Evolutionary conservation across 352 stramenopile species (phyloP).

Genomic region (Globisporangium spiculum): DNA sequence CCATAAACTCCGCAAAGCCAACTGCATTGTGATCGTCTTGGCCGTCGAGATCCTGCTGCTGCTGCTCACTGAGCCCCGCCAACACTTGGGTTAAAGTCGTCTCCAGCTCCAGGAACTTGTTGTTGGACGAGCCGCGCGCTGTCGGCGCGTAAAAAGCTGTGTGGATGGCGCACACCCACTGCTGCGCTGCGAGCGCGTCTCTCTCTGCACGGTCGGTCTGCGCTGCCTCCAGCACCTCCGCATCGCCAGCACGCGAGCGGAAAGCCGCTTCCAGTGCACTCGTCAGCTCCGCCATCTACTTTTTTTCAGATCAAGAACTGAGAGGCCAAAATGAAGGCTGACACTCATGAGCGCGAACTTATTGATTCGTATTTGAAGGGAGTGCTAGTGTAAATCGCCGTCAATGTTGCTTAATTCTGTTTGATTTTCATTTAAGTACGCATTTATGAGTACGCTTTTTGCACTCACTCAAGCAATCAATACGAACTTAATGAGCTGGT

Average conservation of each 20-base stretch:
- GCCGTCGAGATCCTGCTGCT: neutral
- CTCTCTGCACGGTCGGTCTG: neutral
- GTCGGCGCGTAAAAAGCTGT: constrained; percentile 30
- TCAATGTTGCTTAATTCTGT: neutral
- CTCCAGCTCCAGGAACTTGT: constrained; percentile 63
- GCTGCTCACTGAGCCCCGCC: neutral
- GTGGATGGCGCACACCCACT: constrained; percentile 27
- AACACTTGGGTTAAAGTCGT: constrained; percentile 30
- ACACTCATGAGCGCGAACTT: neutral
- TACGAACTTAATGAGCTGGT: neutral
- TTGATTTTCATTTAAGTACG: neutral
- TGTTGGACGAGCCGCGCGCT: constrained; percentile 19
- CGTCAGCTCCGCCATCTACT: constrained; percentile 6
- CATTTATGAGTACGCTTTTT: neutral
- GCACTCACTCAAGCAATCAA: neutral
- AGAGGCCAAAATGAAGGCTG: neutral
- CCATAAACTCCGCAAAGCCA: constrained; percentile 36
- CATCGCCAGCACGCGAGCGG: neutral
- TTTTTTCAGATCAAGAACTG: neutral
- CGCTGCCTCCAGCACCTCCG: neutral
- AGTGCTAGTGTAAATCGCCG: neutral
- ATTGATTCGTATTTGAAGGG: neutral
- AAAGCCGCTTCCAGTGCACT: constrained; percentile 7
- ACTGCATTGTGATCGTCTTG: neutral
- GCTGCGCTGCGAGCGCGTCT: constrained; percentile 3